A percentile compares a stretch with the other conserved stretches of the same genome.
phyloP scores from a whole-genome alignment of 164 flowering plant genomes.

The Annona squamosa region DNA sequence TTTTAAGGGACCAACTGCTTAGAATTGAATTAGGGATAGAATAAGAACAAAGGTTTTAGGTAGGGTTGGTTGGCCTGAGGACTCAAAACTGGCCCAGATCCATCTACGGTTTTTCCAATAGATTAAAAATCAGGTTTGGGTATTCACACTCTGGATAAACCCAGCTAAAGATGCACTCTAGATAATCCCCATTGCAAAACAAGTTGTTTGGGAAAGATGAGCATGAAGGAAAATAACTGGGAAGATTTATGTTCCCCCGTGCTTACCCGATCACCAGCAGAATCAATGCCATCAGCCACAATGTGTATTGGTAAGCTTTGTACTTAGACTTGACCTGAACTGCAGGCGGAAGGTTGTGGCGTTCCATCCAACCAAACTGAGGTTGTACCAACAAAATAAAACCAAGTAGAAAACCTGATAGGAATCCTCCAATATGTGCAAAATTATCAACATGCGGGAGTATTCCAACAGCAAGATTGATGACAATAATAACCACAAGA shows the following conservation, averaged over 20 bases:
- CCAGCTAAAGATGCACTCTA: too few species aligned
- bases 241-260: not conserved
- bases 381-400: conserved; percentile 71
- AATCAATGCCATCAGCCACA: conserved; percentile 46
- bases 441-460: conserved; percentile 77
- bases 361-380: conserved; percentile 66
- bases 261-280: conserved; percentile 62
- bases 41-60: too few species aligned
- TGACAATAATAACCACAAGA: conserved; percentile 45
- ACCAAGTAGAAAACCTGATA: conserved; percentile 74
- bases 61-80: too few species aligned
- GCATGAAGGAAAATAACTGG: not conserved
- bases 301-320: conserved; percentile 55
- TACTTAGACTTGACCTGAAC: conserved; percentile 47
- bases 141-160: too few species aligned
- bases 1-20: too few species aligned
- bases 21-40: too few species aligned
- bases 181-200: too few species aligned
- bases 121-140: too few species aligned
- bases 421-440: conserved; percentile 84
- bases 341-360: conserved; percentile 33
- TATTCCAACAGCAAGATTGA: conserved; percentile 76
- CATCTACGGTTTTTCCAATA: too few species aligned
- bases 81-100: too few species aligned
- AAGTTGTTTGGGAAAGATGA: not conserved